A percentile compares a stretch with the other conserved stretches of the same genome.
Evolutionary conservation across 495 filamentous ascomycete species (phyloP).

Genomic region (Hypoxylon intermedium): DNA sequence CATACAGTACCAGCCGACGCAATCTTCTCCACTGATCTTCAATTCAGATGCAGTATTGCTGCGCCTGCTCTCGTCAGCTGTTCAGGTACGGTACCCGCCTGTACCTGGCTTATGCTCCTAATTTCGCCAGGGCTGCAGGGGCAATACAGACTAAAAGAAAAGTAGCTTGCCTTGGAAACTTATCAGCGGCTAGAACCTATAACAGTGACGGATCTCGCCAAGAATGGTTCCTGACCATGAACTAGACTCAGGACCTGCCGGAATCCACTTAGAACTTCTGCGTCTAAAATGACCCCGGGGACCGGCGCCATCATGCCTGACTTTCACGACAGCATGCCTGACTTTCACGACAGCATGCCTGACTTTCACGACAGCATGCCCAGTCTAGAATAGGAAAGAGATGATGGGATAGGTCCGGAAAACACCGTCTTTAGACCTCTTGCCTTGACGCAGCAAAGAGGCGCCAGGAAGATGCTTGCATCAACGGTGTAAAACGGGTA

Average conservation of each 20-base stretch:
- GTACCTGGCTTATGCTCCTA: not conserved
- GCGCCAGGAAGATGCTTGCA: conserved; percentile 1
- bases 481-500: conserved; percentile 8
- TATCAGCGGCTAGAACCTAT: too few species aligned
- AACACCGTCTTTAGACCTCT: not conserved
- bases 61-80: not conserved
- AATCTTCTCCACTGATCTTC: conserved; percentile 4
- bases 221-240: too few species aligned
- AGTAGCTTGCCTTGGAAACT: not conserved
- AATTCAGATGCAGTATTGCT: not conserved
- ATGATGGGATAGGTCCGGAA: not conserved
- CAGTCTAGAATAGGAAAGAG: conserved; percentile 18
- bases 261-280: not conserved
- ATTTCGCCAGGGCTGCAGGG: not conserved
- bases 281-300: not conserved
- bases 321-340: not conserved
- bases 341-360: not conserved
- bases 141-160: not conserved
- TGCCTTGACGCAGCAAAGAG: conserved; percentile 12
- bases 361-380: not conserved
- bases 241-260: too few species aligned
- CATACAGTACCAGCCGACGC: not conserved
- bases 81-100: not conserved
- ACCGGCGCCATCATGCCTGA: conserved; percentile 9
- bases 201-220: too few species aligned